Percentiles rank a stretch among this genome's conserved stretches.
Conservation (phyloP, 306 rosid genomes). For the Cajanus cajan region DNA sequence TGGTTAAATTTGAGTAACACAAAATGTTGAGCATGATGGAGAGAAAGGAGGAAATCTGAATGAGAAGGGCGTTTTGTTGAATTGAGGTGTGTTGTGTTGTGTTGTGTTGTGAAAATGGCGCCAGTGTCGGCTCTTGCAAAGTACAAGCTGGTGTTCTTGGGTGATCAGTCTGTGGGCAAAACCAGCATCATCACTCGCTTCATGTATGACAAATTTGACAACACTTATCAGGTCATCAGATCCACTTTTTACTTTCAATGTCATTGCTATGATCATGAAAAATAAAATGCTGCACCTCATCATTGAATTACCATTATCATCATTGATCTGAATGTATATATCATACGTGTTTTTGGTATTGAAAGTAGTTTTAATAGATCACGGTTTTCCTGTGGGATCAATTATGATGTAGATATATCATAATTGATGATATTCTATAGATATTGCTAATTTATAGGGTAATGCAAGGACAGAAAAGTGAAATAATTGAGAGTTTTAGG, state of each 20-base stretch:
- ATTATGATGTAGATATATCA: neutral
- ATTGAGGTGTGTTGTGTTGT: neutral
- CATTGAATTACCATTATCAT: neutral
- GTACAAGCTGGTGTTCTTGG: conserved; percentile 53
- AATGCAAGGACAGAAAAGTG: neutral
- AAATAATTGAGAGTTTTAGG: neutral
- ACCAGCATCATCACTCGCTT: conserved; percentile 57
- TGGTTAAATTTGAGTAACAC: neutral
- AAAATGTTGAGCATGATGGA: neutral
- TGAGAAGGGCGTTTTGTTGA: conserved; percentile 8
- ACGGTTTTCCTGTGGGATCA: conserved; percentile 19
- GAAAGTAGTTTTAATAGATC: conserved; percentile 23
- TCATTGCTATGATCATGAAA: neutral
- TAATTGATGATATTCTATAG: neutral
- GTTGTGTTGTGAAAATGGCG: conserved; percentile 34
- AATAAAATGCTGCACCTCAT: neutral
- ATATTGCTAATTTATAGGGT: neutral
- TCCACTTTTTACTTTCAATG: conserved; percentile 12
- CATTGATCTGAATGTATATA: conserved; percentile 24
- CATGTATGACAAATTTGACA: conserved; percentile 52
- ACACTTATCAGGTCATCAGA: conserved; percentile 48
- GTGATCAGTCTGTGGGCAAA: conserved; percentile 52
- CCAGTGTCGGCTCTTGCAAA: conserved; percentile 52
- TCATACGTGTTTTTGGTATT: neutral
- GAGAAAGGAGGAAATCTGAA: conserved; percentile 31